A percentile compares a stretch with the other conserved stretches of the same genome.
Evolutionary conservation across 305 asterid genomes (phyloP).

Genomic region (Petunia hybrid): DNA sequence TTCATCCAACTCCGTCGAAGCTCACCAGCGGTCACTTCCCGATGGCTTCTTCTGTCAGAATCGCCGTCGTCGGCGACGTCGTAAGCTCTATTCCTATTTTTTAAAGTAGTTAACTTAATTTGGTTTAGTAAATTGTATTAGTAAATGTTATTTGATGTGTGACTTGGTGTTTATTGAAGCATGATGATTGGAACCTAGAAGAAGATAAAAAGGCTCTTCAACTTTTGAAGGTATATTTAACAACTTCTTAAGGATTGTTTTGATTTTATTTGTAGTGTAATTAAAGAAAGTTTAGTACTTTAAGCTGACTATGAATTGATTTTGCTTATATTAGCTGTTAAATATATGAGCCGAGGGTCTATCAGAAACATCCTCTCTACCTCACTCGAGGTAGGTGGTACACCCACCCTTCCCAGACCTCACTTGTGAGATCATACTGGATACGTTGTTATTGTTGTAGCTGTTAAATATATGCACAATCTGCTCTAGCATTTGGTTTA

Average conservation of each 20-base stretch:
- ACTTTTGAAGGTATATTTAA: constrained; percentile 63
- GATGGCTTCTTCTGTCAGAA: constrained; percentile 65
- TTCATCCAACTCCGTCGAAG: constrained; percentile 36
- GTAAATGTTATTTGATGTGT: constrained; percentile 5
- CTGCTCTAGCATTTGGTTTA: neutral
- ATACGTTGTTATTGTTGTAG: neutral
- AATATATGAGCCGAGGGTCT: neutral
- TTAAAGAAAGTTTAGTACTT: neutral
- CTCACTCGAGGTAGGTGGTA: too few species aligned
- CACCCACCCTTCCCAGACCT: too few species aligned
- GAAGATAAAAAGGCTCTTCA: constrained; percentile 88
- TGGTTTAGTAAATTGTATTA: neutral
- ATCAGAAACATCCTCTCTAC: too few species aligned
- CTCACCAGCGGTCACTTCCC: constrained; percentile 37
- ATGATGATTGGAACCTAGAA: constrained; percentile 86
- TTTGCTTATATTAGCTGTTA: neutral
- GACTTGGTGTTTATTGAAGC: constrained; percentile 51
- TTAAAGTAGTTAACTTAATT: neutral
- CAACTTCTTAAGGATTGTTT: neutral
- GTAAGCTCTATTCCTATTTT: constrained; percentile 44
- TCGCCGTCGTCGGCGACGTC: constrained; percentile 84
- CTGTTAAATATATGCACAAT: neutral
- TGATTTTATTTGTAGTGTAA: neutral
- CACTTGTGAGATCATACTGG: too few species aligned
- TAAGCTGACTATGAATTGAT: neutral